Base-by-base conservation (phyloP, 2,329 filamentous ascomycete genomes). In the Pezicula carpinea region DNA sequence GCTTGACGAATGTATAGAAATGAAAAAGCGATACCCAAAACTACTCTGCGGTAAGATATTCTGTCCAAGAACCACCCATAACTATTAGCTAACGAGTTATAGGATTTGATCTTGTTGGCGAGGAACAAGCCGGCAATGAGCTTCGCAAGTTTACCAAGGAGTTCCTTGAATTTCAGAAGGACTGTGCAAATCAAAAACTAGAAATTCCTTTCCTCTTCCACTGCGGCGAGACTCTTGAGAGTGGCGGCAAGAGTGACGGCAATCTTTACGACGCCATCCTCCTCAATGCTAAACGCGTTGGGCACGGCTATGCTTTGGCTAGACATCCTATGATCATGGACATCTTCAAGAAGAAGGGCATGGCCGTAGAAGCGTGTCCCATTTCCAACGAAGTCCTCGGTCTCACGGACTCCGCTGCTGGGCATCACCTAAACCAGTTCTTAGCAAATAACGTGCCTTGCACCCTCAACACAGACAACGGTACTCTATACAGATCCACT, bases 381-480 rank as follows among this genome's bases (percentile, higher is more conserved):
- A 88, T 89, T 42, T 89, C 84, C 1, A 90, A 89, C 59, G 86
- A 90, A 69, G 71, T 89, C 0, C 67, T 89, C 15, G 84, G 86
- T 29, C 72, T 90, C 15, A 86, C 83, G 43, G 75, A 81, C 7
- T 75, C 79, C 39, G 75, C 82, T 47, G 74, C 76, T 32, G 82
- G 84, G 11, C 86, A 89, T 57, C 68, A 82, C 14, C 79, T 85
- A 61, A 87, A 87, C 33, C 71, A 75, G 51, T 68, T 90, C 19
- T 70, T 89, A 46, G 84, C 84, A n/a, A 82, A 85, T 45, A 80
- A 84, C 32, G 76, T 89, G 42, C 83, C 85, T 41, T 90, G 86
- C 66, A 85, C 85, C 0, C 69, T 89, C 34, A 89, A 81, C 58
- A 85, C 83, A 18, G 86, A 90, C 58, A 89, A 90, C 53, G 85